Evolutionary conservation across 2,329 filamentous ascomycete genomes (phyloP).

Genomic region (Elsinoe perseae): DNA sequence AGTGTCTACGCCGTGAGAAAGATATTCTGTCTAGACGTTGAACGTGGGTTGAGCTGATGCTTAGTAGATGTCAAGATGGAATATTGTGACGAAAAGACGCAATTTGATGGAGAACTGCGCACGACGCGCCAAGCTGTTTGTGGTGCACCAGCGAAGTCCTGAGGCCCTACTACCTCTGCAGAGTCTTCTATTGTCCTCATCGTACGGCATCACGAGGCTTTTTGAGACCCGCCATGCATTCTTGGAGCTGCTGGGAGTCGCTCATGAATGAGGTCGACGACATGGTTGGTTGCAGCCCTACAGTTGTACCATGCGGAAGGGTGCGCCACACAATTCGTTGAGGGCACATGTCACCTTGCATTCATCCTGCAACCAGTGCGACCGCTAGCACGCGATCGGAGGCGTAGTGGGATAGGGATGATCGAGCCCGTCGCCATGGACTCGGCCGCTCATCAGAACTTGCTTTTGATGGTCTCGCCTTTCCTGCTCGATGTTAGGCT

Average conservation of each 20-base stretch:
- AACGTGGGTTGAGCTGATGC: neutral
- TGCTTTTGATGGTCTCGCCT: constrained; percentile 61
- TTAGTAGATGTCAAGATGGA: neutral
- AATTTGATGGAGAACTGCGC: neutral
- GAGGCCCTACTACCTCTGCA: too few relatives aligned
- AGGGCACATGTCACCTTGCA: neutral
- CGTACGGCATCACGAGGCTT: too few relatives aligned
- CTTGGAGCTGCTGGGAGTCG: neutral
- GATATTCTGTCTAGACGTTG: neutral
- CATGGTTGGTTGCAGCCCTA: neutral
- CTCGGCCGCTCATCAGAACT: constrained; percentile 74
- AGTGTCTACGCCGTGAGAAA: neutral
- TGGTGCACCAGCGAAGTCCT: too few relatives aligned
- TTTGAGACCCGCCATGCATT: neutral
- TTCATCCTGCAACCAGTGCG: neutral
- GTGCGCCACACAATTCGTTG: neutral
- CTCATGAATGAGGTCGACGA: neutral
- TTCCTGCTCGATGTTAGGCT: neutral
- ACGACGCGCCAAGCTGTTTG: neutral
- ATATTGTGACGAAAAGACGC: neutral
- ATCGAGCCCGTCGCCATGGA: neutral
- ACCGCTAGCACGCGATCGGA: neutral
- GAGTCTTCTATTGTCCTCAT: too few relatives aligned
- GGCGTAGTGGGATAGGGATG: neutral
- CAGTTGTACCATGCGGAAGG: neutral